phyloP scores from a whole-genome alignment of 306 rosid species.

The Vicia sativa region DNA sequence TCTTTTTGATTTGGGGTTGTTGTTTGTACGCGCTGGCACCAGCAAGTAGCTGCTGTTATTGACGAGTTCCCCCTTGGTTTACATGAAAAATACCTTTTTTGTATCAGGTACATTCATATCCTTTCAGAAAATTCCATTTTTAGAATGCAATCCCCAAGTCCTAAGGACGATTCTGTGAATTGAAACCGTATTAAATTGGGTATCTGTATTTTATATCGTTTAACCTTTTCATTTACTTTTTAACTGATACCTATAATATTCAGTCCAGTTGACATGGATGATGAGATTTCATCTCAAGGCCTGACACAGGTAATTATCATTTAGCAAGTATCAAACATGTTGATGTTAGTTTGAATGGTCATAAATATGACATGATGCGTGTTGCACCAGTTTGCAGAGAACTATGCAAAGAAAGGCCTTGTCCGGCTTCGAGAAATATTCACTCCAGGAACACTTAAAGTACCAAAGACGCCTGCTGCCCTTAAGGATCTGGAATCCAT shows the following conservation, averaged over 20 bases:
- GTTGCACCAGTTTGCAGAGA: conserved; percentile 73
- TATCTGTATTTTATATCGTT: conserved; percentile 21
- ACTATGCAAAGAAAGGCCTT: conserved; percentile 74
- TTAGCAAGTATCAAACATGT: conserved; percentile 19
- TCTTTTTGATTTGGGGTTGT: conserved; percentile 39
- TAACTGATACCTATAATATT: conserved; percentile 39
- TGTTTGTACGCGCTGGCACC: conserved; percentile 39
- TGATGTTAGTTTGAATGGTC: conserved; percentile 35
- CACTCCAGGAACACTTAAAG: conserved; percentile 74
- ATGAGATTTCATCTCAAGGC: conserved; percentile 85
- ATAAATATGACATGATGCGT: conserved; percentile 17
- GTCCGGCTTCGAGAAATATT: conserved; percentile 89
- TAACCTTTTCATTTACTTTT: conserved; percentile 27
- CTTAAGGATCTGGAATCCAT: conserved; percentile 91
- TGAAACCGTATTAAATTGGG: conserved; percentile 29
- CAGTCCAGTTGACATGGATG: conserved; percentile 91
- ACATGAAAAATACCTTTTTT: conserved; percentile 84
- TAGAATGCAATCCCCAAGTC: conserved; percentile 25
- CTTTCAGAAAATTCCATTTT: conserved; percentile 27
- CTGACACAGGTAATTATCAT: conserved; percentile 69
- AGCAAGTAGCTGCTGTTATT: conserved; percentile 85
- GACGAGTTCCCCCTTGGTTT: conserved; percentile 79
- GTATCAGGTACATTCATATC: conserved; percentile 63
- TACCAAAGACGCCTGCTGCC: conserved; percentile 73
- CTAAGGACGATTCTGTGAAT: conserved; percentile 19